phyloP scores from a whole-genome alignment of 805 yeast genomes.

The Ogataea saltuana region DNA sequence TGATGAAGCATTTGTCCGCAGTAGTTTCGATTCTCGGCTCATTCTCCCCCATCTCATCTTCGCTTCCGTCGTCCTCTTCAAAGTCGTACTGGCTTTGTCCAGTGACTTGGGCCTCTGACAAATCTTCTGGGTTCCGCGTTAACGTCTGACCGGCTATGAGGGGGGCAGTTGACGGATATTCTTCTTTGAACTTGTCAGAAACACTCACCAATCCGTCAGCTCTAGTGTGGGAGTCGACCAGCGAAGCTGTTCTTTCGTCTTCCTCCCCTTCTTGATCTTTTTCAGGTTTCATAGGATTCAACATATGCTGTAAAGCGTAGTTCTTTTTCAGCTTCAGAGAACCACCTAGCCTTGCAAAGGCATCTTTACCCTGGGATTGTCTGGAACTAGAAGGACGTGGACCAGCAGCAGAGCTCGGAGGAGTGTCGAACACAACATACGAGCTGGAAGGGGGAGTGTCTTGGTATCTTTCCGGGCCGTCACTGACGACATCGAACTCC shows the following conservation, averaged over 20 bases:
- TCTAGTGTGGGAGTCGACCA: too few relatives aligned
- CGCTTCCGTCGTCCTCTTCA: conserved; percentile 8
- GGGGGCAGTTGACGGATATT: too few relatives aligned
- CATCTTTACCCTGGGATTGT: neutral
- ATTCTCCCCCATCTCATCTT: conserved; percentile 11
- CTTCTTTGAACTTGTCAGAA: too few relatives aligned
- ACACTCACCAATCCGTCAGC: too few relatives aligned
- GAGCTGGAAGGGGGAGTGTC: conserved; percentile 8
- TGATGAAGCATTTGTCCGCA: conserved; percentile 10
- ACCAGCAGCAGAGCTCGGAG: conserved; percentile 13
- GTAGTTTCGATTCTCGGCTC: neutral
- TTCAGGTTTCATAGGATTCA: neutral
- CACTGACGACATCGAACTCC: conserved; percentile 4
- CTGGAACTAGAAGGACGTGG: conserved; percentile 3
- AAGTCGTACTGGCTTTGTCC: neutral
- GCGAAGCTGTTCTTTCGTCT: neutral
- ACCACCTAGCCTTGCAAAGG: conserved; percentile 3
- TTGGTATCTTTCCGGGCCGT: conserved; percentile 2
- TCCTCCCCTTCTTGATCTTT: neutral
- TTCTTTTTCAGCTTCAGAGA: conserved; percentile 6
- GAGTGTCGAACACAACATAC: conserved; percentile 7
- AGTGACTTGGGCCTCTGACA: too few relatives aligned
- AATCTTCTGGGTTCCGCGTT: too few relatives aligned
- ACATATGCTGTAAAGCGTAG: conserved; percentile 2
- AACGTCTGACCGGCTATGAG: too few relatives aligned